phyloP scores from a whole-genome alignment of 1,284 basidiomycete genomes.

The Mycena citricolor region DNA sequence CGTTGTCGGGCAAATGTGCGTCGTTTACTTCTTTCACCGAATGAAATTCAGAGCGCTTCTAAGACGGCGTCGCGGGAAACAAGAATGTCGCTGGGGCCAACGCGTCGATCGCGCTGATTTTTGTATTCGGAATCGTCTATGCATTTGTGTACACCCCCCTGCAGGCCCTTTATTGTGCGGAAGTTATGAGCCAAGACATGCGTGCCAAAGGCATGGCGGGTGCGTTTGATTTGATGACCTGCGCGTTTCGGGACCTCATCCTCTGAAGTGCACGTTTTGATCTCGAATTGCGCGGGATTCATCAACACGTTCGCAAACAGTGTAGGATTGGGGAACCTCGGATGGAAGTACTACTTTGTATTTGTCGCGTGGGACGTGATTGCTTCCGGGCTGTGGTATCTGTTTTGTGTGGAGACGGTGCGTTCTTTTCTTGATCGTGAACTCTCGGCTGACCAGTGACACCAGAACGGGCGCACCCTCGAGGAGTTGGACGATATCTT shows the following conservation, averaged over 20 bases:
- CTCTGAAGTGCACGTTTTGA: conserved; percentile 27
- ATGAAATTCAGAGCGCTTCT: neutral
- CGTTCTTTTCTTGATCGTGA: conserved; percentile 1
- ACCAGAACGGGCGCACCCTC: conserved; percentile 27
- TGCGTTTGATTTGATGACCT: neutral
- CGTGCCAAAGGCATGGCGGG: conserved; percentile 32
- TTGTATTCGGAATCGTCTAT: conserved; percentile 30
- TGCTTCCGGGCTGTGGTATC: conserved; percentile 29
- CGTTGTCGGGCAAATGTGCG: conserved; percentile 29
- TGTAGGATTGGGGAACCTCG: conserved; percentile 27
- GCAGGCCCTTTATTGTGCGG: conserved; percentile 31
- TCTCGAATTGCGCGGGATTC: conserved; percentile 25
- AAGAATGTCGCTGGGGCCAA: conserved; percentile 28
- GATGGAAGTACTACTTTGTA: conserved; percentile 32
- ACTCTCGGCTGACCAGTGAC: neutral
- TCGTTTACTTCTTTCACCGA: neutral
- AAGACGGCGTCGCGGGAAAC: conserved; percentile 27
- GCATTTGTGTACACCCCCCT: conserved; percentile 31
- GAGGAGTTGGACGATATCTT: conserved; percentile 30
- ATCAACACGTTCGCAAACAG: conserved; percentile 33
- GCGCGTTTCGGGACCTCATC: neutral
- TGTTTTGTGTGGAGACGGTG: conserved; percentile 31
- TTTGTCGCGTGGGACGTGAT: conserved; percentile 31
- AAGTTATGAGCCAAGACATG: conserved; percentile 33
- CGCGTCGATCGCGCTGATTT: conserved; percentile 31